phyloP scores from a whole-genome alignment of 805 yeast genomes.

The Danielia reshetovae region DNA sequence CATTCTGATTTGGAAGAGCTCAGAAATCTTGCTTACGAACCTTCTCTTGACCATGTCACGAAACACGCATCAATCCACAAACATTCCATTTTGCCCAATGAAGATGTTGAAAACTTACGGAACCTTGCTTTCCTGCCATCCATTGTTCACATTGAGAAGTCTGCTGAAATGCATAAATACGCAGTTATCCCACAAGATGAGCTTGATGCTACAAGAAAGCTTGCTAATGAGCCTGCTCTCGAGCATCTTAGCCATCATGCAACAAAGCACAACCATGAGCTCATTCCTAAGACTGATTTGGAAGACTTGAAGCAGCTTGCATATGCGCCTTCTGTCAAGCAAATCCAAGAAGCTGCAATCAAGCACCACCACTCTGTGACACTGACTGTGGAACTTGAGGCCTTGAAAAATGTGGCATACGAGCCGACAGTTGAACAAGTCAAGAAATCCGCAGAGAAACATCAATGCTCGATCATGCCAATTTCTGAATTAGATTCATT shows the following conservation, averaged over 20 bases:
- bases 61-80: slow-evolving; percentile 10
- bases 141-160: slow-evolving; percentile 1
- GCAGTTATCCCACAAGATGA: neutral
- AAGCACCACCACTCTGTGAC: neutral
- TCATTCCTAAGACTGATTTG: neutral
- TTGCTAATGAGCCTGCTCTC: slow-evolving; percentile 6
- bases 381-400: neutral
- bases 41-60: slow-evolving; percentile 16
- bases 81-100: slow-evolving; percentile 11
- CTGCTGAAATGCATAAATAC: neutral
- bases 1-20: slow-evolving; percentile 10
- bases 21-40: slow-evolving; percentile 9
- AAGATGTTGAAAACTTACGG: slow-evolving; percentile 4
- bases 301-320: neutral
- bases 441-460: slow-evolving; percentile 1
- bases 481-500: slow-evolving; percentile 3
- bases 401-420: slow-evolving; percentile 3
- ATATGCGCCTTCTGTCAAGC: slow-evolving; percentile 1
- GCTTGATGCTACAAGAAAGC: slow-evolving; percentile 1
- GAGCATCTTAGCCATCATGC: slow-evolving; percentile 8
- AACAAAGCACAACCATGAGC: neutral
- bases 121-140: slow-evolving; percentile 2
- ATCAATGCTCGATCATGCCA: slow-evolving; percentile 3
- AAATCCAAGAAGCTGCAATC: neutral
- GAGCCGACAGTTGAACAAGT: slow-evolving; percentile 13